phyloP scores from a whole-genome alignment of 306 rosid genomes.

The Cucumis hystrix region DNA sequence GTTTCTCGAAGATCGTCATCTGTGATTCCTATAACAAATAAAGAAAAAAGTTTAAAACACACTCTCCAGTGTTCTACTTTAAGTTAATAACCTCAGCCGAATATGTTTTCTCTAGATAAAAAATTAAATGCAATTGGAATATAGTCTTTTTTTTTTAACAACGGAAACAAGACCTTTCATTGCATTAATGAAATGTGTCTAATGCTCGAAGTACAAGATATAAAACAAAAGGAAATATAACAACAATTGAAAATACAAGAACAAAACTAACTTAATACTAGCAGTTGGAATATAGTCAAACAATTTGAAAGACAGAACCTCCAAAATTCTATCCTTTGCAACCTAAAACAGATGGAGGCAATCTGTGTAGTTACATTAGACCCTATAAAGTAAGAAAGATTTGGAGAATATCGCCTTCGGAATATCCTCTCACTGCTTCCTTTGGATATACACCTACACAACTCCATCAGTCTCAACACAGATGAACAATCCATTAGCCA shows the following conservation, averaged over 20 bases:
- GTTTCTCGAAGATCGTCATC: slow-evolving; percentile 95
- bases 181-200: no score
- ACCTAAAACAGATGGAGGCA: not conserved
- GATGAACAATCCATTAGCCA: slow-evolving; percentile 7
- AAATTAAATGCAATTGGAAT: not conserved
- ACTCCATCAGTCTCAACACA: slow-evolving; percentile 1
- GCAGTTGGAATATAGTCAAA: not conserved
- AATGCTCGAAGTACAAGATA: no score
- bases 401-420: not conserved
- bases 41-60: not conserved
- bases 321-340: not conserved
- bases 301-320: not conserved
- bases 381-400: not conserved
- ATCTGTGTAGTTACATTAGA: not conserved
- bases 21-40: slow-evolving; percentile 35
- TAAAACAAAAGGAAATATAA: no score
- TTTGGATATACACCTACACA: not conserved
- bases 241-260: no score
- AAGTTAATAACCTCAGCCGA: not conserved
- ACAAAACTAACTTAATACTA: no score
- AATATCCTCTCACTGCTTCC: not conserved
- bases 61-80: not conserved
- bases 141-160: not conserved
- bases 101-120: not conserved
- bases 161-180: no score